phyloP scores from a whole-genome alignment of 768 basidiomycete genomes.

The Phanerochaete sordida region DNA sequence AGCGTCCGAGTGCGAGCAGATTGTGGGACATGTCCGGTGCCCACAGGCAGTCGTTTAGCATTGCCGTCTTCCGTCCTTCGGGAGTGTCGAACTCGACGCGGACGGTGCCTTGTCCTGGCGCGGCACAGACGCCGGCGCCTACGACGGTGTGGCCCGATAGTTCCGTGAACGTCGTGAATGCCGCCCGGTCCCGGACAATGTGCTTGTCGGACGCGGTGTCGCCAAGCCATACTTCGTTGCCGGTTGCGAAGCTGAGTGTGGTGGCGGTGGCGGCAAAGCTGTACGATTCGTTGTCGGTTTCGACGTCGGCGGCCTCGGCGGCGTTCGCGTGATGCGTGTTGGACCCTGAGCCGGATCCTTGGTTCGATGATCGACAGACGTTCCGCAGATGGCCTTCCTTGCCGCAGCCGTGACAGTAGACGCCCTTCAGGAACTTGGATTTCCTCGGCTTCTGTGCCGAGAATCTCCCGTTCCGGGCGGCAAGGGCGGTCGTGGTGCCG shows the following conservation, averaged over 20 bases:
- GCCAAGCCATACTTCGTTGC: conserved; percentile 11
- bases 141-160: neutral
- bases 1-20: conserved; percentile 12
- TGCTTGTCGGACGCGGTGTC: conserved; percentile 14
- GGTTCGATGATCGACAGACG: neutral
- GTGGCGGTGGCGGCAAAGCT: neutral
- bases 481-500: too few relatives aligned
- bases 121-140: conserved; percentile 13
- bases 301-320: neutral
- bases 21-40: conserved; percentile 13
- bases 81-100: neutral
- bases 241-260: neutral
- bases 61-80: neutral
- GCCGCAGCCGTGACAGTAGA: conserved; percentile 5
- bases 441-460: too few relatives aligned
- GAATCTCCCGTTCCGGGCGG: too few relatives aligned
- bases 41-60: conserved; percentile 11
- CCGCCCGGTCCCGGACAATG: conserved; percentile 6
- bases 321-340: too few relatives aligned
- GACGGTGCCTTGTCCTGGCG: conserved; percentile 13
- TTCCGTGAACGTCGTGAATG: conserved; percentile 8
- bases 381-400: conserved; percentile 4
- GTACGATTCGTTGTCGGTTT: neutral
- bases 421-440: neutral
- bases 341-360: neutral